Evolutionary conservation across 2,329 filamentous ascomycete genomes (phyloP).

Genomic region (Penicillium decumbens): DNA sequence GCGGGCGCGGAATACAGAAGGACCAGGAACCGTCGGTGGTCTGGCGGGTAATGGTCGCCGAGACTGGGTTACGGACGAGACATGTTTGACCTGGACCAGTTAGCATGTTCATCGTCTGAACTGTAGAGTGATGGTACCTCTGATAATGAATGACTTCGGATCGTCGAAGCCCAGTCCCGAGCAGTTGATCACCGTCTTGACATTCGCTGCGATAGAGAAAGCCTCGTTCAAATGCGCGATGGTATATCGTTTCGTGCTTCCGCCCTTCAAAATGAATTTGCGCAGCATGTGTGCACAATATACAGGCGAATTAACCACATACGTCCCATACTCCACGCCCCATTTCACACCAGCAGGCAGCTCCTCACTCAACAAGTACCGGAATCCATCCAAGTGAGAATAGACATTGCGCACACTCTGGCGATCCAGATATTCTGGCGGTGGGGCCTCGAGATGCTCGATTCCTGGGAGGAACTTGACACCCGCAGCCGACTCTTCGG

Average conservation of each 20-base stretch:
- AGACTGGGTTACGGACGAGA: conserved; percentile 44
- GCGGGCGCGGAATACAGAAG: conserved; percentile 59
- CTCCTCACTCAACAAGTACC: conserved; percentile 27
- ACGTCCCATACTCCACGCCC: conserved; percentile 41
- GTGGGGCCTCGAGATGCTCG: conserved; percentile 42
- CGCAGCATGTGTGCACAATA: conserved; percentile 43
- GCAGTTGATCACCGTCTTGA: conserved; percentile 44
- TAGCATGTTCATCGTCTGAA: background rate
- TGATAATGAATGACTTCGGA: conserved; percentile 42
- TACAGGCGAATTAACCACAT: conserved; percentile 42
- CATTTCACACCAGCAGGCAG: conserved; percentile 36
- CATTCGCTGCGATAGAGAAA: conserved; percentile 33
- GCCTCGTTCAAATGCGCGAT: conserved; percentile 33
- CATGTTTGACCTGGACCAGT: conserved; percentile 42
- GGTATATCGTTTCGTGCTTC: conserved; percentile 28
- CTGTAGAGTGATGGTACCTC: conserved; percentile 25
- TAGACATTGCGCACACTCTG: conserved; percentile 29
- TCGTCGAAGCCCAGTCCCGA: conserved; percentile 44
- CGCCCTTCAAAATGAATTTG: conserved; percentile 39
- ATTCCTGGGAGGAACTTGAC: conserved; percentile 37
- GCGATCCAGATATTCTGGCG: conserved; percentile 32
- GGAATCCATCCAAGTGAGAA: conserved; percentile 34
- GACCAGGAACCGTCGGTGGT: conserved; percentile 60
- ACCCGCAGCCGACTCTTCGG: conserved; percentile 34
- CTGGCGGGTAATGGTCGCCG: conserved; percentile 55